These are phyloP conservation scores for Cryoendolithus antarcticus DNA, from an alignment of 2,329 filamentous ascomycete species.

Conservation along the genomic window DNA sequence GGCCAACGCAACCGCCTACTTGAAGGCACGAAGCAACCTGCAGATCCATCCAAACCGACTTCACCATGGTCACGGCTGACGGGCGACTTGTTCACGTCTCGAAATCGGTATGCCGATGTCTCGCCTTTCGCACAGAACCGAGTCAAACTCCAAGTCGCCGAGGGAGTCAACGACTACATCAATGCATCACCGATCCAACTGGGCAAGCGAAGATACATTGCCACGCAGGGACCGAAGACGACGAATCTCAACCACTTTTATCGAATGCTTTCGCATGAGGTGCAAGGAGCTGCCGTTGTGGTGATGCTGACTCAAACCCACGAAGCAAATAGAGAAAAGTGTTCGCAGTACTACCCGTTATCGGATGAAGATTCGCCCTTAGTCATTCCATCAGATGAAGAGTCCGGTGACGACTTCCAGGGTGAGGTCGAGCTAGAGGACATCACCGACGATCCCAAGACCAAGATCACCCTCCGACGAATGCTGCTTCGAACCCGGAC, in stretches of 20 bases:
- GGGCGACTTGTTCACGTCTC: conserved; percentile 42
- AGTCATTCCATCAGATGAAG: conserved; percentile 13
- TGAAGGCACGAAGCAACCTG: conserved; percentile 28
- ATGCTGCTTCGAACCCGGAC: conserved; percentile 41
- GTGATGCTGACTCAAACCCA: conserved; percentile 89
- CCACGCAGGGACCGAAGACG: conserved; percentile 73
- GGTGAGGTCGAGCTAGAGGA: conserved; percentile 54
- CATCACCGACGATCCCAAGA: conserved; percentile 42
- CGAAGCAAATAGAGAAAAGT: conserved; percentile 69
- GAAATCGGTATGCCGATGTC: conserved; percentile 84
- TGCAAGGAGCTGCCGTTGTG: conserved; percentile 54
- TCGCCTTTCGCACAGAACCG: conserved; percentile 82
- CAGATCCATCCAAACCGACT: conserved; percentile 27
- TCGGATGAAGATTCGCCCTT: conserved; percentile 16
- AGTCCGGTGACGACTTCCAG: conserved; percentile 38
- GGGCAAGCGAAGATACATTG: conserved; percentile 58
- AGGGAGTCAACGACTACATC: conserved; percentile 45
- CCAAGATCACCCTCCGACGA: conserved; percentile 59
- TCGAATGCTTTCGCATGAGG: conserved; percentile 74
- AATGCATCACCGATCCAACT: conserved; percentile 37
- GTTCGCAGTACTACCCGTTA: conserved; percentile 64
- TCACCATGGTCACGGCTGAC: conserved; percentile 48
- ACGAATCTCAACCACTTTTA: conserved; percentile 72
- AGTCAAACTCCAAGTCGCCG: conserved; percentile 65
- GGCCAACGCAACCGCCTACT: conserved; percentile 43